phyloP scores from a whole-genome alignment of 1,284 basidiomycete species.

The Apiotrichum siamense region DNA sequence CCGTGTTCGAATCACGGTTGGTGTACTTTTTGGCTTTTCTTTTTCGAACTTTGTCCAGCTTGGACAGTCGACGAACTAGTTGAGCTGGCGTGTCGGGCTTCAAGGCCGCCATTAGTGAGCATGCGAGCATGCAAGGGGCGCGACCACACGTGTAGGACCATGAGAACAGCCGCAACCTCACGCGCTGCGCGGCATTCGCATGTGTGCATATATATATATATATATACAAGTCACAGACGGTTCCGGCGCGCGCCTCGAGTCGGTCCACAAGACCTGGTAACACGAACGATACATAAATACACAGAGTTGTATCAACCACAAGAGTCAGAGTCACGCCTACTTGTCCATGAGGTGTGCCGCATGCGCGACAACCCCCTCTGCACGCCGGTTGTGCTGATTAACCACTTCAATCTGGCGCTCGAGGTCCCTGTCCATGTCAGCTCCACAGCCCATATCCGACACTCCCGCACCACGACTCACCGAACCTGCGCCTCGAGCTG shows the following conservation, averaged over 20 bases:
- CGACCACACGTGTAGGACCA: no score
- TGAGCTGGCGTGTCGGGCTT: no score
- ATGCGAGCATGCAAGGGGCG: no score
- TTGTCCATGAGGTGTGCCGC: conserved; percentile 29
- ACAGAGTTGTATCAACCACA: no score
- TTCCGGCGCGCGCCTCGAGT: no score
- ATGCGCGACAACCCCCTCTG: conserved; percentile 38
- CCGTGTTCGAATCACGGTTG: not conserved
- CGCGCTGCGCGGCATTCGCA: no score
- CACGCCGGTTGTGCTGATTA: conserved; percentile 32
- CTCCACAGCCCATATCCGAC: no score
- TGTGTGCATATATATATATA: no score
- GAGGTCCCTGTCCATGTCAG: conserved; percentile 29
- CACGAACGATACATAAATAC: not conserved
- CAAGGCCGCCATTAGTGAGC: no score
- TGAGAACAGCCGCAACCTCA: no score
- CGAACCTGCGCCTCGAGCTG: conserved; percentile 49
- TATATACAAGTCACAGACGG: no score
- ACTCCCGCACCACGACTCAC: conserved; percentile 25
- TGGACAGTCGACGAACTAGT: no score
- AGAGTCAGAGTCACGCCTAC: not conserved
- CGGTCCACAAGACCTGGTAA: not conserved
- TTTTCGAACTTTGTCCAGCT: not conserved
- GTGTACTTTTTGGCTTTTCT: not conserved
- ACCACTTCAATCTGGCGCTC: conserved; percentile 39